Percentiles rank a stretch among this genome's conserved stretches.
These are phyloP conservation scores for Dendrobium huoshanense DNA, from an alignment of 106 monocot genomes.

Conservation along the genomic window DNA sequence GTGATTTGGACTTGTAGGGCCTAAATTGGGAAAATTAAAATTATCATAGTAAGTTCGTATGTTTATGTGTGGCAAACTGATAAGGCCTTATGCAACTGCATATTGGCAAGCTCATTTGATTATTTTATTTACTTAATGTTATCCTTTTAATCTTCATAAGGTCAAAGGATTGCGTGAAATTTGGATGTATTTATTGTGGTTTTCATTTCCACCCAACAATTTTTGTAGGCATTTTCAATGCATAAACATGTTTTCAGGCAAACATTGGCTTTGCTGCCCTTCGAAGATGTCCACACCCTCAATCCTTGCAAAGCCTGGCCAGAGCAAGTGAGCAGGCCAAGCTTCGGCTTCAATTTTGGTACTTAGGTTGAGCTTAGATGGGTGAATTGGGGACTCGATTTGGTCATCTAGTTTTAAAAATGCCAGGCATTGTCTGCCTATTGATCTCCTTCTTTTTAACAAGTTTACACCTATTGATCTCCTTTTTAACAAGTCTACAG, in stretches of 20 bases:
- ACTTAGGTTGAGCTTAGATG: constrained; percentile 3
- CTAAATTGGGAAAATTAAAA: neutral
- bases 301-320: too few relatives aligned
- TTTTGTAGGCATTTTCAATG: neutral
- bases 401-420: too few relatives aligned
- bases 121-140: neutral
- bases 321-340: too few relatives aligned
- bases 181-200: constrained; percentile 3
- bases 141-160: neutral
- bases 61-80: neutral
- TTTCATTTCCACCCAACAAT: neutral
- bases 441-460: neutral
- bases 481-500: neutral
- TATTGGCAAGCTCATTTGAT: neutral
- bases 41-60: neutral
- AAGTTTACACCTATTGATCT: neutral
- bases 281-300: neutral
- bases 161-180: neutral
- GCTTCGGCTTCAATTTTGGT: neutral
- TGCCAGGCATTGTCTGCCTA: neutral
- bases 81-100: neutral
- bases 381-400: neutral
- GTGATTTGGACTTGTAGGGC: neutral
- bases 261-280: neutral
- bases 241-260: neutral